Base-by-base conservation (phyloP, 1,284 basidiomycete genomes). In the Rhodotorula sp. region DNA sequence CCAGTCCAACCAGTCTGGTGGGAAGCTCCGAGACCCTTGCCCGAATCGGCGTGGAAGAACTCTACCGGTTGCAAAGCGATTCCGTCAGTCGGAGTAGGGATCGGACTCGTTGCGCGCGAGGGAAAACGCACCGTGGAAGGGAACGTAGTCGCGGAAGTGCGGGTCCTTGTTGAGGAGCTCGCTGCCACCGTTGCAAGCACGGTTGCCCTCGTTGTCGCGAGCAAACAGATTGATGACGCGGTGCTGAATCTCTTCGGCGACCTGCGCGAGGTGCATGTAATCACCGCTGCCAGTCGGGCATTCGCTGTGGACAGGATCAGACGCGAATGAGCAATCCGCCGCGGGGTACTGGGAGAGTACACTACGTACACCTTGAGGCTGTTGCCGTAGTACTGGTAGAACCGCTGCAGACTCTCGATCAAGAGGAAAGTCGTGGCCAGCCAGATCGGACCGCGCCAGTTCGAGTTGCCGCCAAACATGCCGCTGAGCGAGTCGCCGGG, bases 401-500 rank as follows among this genome's bases (percentile, higher is more conserved):
- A 98, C 45, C 95, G 86, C 82, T 98, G 95, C 68, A 98, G 84
- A 79, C 89, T 92, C 83, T 97, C 93, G 75, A 83, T 80, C 69
- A 97, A 85, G 69, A 99, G 81, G 84, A 97, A 97, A 82, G 95
- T 97, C 72, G 93, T 92, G 6, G 95, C 93, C 62, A 97, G 87
- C 95, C 95, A 86, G 77, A 86, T 84, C n/a, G 85, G 85, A n/a
- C 85, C 85, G 80, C 95, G 86, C 95, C 95, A 97, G 81, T 99
- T 97, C 28, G 92, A 94, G 82, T 98, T 98, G 47, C 95, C 95
- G 67, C 97, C 95, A 81, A 98, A 98, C 95, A 99, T 99, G 69
- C 93, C 94, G 48, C 92, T 94, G 79, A 87, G 88, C 2, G 93
- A 97, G 80, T 99, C 95, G 23, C 95, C 97, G 0, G 95, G 94